These are phyloP conservation scores for Fonsecaea pugnacius DNA, from an alignment of 2,329 filamentous ascomycete genomes.

Conservation along the genomic window DNA sequence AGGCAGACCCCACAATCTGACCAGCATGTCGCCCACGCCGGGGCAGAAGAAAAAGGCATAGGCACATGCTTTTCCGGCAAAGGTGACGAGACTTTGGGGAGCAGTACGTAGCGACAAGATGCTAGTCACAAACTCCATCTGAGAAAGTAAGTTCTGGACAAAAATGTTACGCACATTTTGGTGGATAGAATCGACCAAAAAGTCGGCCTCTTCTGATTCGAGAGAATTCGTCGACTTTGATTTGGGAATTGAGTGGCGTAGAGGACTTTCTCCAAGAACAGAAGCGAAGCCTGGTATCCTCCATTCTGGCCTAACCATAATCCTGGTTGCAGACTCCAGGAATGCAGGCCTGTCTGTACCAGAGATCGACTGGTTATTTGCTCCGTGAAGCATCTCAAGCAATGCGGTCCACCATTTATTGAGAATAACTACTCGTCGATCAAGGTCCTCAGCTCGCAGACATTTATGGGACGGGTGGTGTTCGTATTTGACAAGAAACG, in stretches of 20 bases:
- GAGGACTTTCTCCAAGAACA: slow-evolving; percentile 42
- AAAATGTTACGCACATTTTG: slow-evolving; percentile 91
- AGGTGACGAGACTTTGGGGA: slow-evolving; percentile 73
- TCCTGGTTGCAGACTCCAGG: slow-evolving; percentile 74
- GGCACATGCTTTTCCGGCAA: slow-evolving; percentile 86
- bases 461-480: slow-evolving; percentile 67
- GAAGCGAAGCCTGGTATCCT: slow-evolving; percentile 68
- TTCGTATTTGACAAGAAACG: slow-evolving; percentile 74
- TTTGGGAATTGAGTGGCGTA: slow-evolving; percentile 49
- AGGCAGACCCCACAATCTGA: slow-evolving; percentile 77
- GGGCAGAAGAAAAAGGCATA: slow-evolving; percentile 94
- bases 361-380: slow-evolving; percentile 74
- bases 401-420: slow-evolving; percentile 90
- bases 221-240: slow-evolving; percentile 64
- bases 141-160: slow-evolving; percentile 76
- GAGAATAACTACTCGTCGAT: slow-evolving; percentile 76
- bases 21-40: slow-evolving; percentile 79
- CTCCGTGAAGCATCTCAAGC: slow-evolving; percentile 78
- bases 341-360: slow-evolving; percentile 82
- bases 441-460: slow-evolving; percentile 78
- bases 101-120: slow-evolving; percentile 81
- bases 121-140: slow-evolving; percentile 85
- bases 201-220: slow-evolving; percentile 65
- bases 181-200: slow-evolving; percentile 74
- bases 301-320: slow-evolving; percentile 92